Evolutionary conservation across 164 flowering plant species (phyloP), one percentile per base, ranked within the genome.

Genomic region (Chimonanthus salicifolius): DNA sequence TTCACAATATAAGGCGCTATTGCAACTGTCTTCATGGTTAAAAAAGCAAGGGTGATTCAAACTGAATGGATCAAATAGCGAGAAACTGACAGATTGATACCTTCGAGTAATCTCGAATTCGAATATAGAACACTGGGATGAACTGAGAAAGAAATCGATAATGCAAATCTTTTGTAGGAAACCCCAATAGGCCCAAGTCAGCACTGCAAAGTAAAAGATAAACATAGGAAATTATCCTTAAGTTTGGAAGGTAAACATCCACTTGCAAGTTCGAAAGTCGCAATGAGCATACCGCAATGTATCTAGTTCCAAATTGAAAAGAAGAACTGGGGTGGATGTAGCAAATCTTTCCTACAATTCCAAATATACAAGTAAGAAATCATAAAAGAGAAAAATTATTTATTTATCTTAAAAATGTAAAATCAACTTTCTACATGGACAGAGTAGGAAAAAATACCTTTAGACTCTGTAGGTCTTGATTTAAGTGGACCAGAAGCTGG

Each of bases 101-200:
- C 99, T 95, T 95, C 60, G 99, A 93, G 82, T 95, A 95, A 60
- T 93, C 99, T 81, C 99, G 88, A 71, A 85, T 84, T 74, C 98
- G 89, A 68, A 95, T 88, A 78, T 88, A 95, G 79, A 95, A 95
- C 46, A 93, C 91, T 20, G 97, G 99, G 18, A 72, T 81, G 74
- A 95, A 95, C 70, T 92, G 97, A 79, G 95, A 92, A 76, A 95
- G 98, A 84, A 95, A 95, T 62, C 94, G 90, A 69, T 87, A 95
- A 49, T 95, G 99, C 79, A 95, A 72, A 76, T 95, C 97, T 83
- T 89, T 95, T 67, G 86, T 47, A 62, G 98, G 97, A 80, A 95
- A 95, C 60, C 99, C 98, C 67, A 89, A 68, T 76, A 95, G 82
- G 21, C 99, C 98, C 76, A 95, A 85, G 81, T 95, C 99, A 83